phyloP scores from a whole-genome alignment of 2,329 filamentous ascomycete genomes.

The Neobulgaria alba region DNA sequence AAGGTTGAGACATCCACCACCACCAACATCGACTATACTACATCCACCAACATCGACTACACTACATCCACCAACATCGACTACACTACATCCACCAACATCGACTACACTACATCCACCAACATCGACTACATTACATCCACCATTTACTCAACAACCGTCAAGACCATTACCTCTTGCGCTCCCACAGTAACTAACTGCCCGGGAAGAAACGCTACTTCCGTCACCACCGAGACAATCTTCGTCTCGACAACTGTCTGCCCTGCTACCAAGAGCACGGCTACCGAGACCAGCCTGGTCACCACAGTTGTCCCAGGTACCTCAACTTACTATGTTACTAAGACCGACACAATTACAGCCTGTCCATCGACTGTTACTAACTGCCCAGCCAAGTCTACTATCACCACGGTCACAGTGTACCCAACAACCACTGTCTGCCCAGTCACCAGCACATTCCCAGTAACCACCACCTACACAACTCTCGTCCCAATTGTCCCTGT shows the following conservation, averaged over 20 bases:
- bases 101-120: neutral
- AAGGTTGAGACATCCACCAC: neutral
- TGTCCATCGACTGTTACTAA: conserved; percentile 38
- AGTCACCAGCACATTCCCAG: conserved; percentile 5
- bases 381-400: conserved; percentile 39
- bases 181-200: conserved; percentile 3
- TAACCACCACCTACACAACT: neutral
- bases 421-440: conserved; percentile 32
- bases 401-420: conserved; percentile 34
- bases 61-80: neutral
- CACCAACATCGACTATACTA: neutral
- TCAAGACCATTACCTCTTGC: conserved; percentile 3
- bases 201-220: neutral
- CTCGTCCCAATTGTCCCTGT: too few relatives aligned
- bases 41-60: neutral
- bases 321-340: conserved; percentile 43
- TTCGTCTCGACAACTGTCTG: conserved; percentile 1
- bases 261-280: conserved; percentile 13
- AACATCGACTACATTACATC: neutral
- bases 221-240: conserved; percentile 1
- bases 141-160: conserved; percentile 1
- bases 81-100: neutral
- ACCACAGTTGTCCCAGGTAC: conserved; percentile 8
- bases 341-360: conserved; percentile 41
- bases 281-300: conserved; percentile 1